Evolutionary conservation across 805 yeast genomes (phyloP), one percentile per base, ranked within the genome.

Genomic region (Wickerhamomyces bisporus): DNA sequence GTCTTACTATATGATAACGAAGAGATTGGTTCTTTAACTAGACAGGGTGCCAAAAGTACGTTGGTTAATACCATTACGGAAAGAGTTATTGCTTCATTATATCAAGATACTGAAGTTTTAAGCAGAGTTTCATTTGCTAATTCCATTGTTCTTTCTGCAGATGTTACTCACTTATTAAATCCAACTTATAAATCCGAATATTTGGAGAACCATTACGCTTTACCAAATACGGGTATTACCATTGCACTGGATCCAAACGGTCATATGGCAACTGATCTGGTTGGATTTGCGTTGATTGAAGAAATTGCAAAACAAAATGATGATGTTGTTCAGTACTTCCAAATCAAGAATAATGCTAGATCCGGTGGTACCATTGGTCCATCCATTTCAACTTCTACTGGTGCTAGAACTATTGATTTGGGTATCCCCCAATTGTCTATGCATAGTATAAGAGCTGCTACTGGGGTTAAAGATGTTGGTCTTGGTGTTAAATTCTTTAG

Each of bases 361-460:
- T 80, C 88, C 1, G 96, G 96, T 24, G 94, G 94, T 28, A 86
- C 95, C 20, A 85, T 87, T 55, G 96, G 96, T 0, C 95, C 86
- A 17, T 68, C 73, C 10, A 65, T 80, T 38, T 66, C 85, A 13
- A 61, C 73, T 29, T 75, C 71, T 45, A 78, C 86, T 1, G 87
- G 87, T 39, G 84, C 85, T 4, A 69, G 86, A 53, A 81, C 91
- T 31, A 75, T 84, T 39, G 95, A 86, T 52, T 60, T 85, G 41
- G 95, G 95, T 39, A 81, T 86, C 49, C 79, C 94, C 3, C 94
- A 86, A 62, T 68, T 83, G 50, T 75, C 91, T 3, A 86, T 86
- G 95, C 95, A 86, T 62, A 79, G 87, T 30, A 81, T 86, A 49
- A 73, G 95, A 52, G 94, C 93, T 20, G 73, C 88, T 12, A 72